Conservation (phyloP, 345 rosid species). For the Camelina hispida region DNA sequence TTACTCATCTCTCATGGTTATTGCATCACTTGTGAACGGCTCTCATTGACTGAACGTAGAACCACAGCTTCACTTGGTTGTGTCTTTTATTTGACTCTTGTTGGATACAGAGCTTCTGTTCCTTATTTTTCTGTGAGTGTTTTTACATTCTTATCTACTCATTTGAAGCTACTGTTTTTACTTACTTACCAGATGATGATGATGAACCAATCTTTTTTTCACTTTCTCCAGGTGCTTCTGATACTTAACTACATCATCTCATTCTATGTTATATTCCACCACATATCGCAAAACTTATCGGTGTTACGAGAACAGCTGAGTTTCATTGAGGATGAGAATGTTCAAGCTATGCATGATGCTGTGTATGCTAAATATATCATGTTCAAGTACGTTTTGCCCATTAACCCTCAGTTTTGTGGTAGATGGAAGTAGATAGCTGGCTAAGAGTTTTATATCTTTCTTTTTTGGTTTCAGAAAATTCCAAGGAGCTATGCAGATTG, state of each 20-base stretch:
- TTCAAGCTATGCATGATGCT: conserved; percentile 83
- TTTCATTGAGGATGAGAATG: conserved; percentile 82
- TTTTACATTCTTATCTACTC: conserved; percentile 10
- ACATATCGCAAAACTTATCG: conserved; percentile 73
- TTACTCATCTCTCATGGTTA: conserved; percentile 93
- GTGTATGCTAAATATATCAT: conserved; percentile 75
- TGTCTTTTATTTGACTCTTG: conserved; percentile 82
- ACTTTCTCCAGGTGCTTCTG: conserved; percentile 66
- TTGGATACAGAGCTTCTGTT: conserved; percentile 93
- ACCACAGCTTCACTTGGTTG: conserved; percentile 85
- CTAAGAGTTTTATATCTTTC: conserved; percentile 10
- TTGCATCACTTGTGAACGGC: conserved; percentile 87
- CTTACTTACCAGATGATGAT: conserved; percentile 11
- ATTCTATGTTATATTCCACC: conserved; percentile 82
- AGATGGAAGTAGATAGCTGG: conserved; percentile 21
- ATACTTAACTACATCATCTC: conserved; percentile 80
- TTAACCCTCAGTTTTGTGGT: neutral
- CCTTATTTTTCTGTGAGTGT: conserved; percentile 83
- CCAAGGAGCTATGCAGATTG: conserved; percentile 90
- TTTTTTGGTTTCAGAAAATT: conserved; percentile 64
- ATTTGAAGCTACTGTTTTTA: neutral
- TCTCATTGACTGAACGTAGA: conserved; percentile 76
- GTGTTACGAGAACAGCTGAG: conserved; percentile 70
- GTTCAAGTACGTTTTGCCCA: conserved; percentile 68
- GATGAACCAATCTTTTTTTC: conserved; percentile 10